phyloP scores from a whole-genome alignment of 148 eudicot genomes.

The Chenopodium formosanum region DNA sequence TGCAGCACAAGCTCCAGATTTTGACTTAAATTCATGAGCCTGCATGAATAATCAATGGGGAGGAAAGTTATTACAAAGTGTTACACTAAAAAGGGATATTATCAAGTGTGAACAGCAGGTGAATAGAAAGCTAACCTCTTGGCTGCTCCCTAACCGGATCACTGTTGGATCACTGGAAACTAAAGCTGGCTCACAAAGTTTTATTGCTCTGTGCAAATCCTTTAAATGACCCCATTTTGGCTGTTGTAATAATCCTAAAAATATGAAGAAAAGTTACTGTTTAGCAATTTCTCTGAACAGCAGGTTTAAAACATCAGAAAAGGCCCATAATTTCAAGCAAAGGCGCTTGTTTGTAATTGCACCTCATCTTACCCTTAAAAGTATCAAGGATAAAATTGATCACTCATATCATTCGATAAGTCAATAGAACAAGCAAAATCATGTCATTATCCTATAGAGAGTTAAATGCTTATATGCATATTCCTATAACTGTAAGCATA shows the following conservation, averaged over 20 bases:
- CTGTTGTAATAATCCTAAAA: slow-evolving; percentile 57
- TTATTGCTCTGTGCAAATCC: slow-evolving; percentile 77
- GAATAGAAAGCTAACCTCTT: slow-evolving; percentile 52
- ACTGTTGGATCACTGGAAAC: slow-evolving; percentile 57
- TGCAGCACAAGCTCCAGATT: slow-evolving; percentile 77
- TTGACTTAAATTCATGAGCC: slow-evolving; percentile 67
- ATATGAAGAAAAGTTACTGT: background rate
- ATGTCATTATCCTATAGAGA: too few species aligned
- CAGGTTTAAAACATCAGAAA: background rate
- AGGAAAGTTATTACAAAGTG: background rate
- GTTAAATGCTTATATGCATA: too few species aligned
- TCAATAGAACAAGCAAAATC: too few species aligned
- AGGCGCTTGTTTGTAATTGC: background rate
- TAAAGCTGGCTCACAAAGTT: slow-evolving; percentile 77
- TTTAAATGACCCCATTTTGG: slow-evolving; percentile 87
- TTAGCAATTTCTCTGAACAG: background rate
- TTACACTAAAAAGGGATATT: background rate
- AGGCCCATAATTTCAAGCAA: background rate
- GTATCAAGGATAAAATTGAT: too few species aligned
- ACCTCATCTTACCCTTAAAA: background rate
- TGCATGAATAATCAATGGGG: slow-evolving; percentile 14
- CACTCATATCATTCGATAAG: too few species aligned
- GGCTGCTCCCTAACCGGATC: slow-evolving; percentile 45
- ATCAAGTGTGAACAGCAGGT: background rate
- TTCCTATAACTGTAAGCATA: too few species aligned